These are phyloP conservation scores for Syzygium grande DNA, from an alignment of 345 rosid genomes.

Conservation along the genomic window DNA sequence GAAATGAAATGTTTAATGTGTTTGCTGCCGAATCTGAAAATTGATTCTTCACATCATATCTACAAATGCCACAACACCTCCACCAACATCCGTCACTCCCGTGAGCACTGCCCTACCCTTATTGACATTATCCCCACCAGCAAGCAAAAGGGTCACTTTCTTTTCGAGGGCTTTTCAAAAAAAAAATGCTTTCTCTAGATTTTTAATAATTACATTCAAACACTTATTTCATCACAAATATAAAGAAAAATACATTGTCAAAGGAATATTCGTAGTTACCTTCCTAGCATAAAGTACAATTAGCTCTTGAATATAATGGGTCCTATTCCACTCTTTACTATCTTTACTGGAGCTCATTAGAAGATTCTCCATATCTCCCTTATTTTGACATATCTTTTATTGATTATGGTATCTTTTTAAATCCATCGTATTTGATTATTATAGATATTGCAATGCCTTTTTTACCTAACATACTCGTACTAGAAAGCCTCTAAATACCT, in stretches of 20 bases:
- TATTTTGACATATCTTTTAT: not conserved
- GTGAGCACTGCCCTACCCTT: not conserved
- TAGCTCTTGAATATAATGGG: not conserved
- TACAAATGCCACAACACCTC: not conserved
- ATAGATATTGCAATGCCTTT: not conserved
- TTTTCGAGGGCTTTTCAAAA: not conserved
- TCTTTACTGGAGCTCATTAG: not conserved
- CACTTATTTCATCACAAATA: not conserved
- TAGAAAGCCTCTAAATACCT: not conserved
- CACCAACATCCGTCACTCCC: not conserved
- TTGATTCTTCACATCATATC: not conserved
- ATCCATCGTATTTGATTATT: not conserved
- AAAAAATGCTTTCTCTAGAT: not conserved
- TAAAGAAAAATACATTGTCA: not conserved
- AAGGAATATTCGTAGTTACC: not conserved
- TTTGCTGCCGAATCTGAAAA: not conserved
- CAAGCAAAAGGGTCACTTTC: not conserved
- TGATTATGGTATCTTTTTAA: not conserved
- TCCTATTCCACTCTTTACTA: not conserved
- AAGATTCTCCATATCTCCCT: not conserved
- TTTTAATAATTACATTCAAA: not conserved
- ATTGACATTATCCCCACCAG: not conserved
- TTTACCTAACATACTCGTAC: not conserved
- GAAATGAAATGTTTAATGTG: not conserved
- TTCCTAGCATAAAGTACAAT: not conserved